These are phyloP conservation scores for Zygoascus biomembranicola DNA, from an alignment of 805 yeast species.

Conservation along the genomic window DNA sequence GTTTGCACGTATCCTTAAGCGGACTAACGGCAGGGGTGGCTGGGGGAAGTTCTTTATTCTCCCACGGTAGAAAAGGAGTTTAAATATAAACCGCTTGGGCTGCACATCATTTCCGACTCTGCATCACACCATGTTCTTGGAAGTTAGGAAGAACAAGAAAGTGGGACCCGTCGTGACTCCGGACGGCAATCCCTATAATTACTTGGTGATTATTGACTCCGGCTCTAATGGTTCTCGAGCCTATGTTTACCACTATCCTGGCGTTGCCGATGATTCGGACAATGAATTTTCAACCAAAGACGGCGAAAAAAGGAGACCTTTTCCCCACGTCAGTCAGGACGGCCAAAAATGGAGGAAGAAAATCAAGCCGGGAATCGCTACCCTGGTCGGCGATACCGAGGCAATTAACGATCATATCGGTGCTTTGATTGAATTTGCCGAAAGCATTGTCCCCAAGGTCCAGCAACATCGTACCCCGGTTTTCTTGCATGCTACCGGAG, in stretches of 20 bases:
- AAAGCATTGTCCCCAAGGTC: slow-evolving; percentile 55
- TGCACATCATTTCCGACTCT: no score
- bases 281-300: slow-evolving; percentile 5
- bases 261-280: slow-evolving; percentile 8
- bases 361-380: slow-evolving; percentile 75
- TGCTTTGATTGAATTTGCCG: slow-evolving; percentile 60
- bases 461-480: slow-evolving; percentile 67
- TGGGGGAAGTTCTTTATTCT: no score
- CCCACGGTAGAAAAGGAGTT: no score
- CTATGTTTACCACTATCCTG: slow-evolving; percentile 54
- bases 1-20: no score
- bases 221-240: slow-evolving; percentile 89
- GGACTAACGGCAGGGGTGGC: no score
- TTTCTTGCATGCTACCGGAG: slow-evolving; percentile 89
- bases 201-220: slow-evolving; percentile 69
- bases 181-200: slow-evolving; percentile 14
- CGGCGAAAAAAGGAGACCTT: slow-evolving; percentile 7
- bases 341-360: slow-evolving; percentile 56
- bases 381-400: slow-evolving; percentile 45
- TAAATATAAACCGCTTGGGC: no score
- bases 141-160: neutral
- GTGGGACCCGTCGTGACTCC: slow-evolving; percentile 6
- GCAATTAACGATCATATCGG: slow-evolving; percentile 56
- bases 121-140: neutral
- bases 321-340: slow-evolving; percentile 15